phyloP scores from a whole-genome alignment of 1,284 basidiomycete genomes.

The Fomes fomentarius region DNA sequence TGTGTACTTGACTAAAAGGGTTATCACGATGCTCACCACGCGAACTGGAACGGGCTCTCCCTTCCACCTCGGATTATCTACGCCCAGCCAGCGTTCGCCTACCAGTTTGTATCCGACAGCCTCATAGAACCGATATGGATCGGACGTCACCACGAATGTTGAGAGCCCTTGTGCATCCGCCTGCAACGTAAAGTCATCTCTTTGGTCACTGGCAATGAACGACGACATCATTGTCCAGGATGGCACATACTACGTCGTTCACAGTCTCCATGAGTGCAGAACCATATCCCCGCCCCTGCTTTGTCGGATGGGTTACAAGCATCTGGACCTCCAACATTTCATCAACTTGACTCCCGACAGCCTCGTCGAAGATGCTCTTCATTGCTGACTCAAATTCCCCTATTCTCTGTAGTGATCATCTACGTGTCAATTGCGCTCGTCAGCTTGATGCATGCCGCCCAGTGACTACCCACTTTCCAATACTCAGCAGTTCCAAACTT shows the following conservation, averaged over 20 bases:
- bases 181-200: no score
- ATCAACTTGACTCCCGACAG: background rate
- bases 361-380: background rate
- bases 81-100: background rate
- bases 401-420: background rate
- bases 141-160: constrained; percentile 1
- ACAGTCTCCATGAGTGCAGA: constrained; percentile 2
- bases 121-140: constrained; percentile 10
- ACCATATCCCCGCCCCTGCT: constrained; percentile 11
- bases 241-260: constrained; percentile 4
- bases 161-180: constrained; percentile 2
- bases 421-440: no score
- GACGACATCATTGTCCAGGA: no score
- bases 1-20: no score
- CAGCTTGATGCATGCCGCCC: background rate
- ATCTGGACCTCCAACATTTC: constrained; percentile 1
- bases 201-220: no score
- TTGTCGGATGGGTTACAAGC: constrained; percentile 1
- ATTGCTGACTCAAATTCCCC: background rate
- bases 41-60: background rate
- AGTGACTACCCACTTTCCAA: background rate
- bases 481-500: background rate
- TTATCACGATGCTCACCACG: no score
- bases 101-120: constrained; percentile 2
- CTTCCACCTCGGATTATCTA: constrained; percentile 5